These are phyloP conservation scores for Mycena albidolilacea DNA, from an alignment of 768 basidiomycete species.

Conservation along the genomic window DNA sequence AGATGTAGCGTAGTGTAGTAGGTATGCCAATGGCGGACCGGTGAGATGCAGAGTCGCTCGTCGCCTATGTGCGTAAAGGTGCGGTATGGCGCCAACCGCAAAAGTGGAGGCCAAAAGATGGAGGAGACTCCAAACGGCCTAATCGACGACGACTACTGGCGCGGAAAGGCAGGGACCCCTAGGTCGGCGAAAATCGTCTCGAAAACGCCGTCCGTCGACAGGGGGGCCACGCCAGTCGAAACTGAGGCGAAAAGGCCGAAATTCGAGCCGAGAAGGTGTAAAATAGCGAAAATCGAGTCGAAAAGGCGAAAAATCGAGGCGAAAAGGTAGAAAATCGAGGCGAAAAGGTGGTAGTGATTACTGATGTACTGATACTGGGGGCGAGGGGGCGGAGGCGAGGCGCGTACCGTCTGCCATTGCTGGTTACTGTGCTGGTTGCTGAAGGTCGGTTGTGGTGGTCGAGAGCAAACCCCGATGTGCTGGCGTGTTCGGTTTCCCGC, in stretches of 20 bases:
- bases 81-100: not conserved
- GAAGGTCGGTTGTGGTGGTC: constrained; percentile 5
- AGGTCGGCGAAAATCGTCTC: not conserved
- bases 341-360: constrained; percentile 27
- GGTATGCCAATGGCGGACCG: not conserved
- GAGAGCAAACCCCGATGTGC: not conserved
- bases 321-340: constrained; percentile 17
- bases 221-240: not conserved
- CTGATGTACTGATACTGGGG: constrained; percentile 23
- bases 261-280: not conserved
- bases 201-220: not conserved
- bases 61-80: too few relatives aligned
- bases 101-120: constrained; percentile 4
- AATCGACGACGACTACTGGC: not conserved
- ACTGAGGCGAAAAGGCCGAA: not conserved
- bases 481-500: not conserved
- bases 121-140: not conserved
- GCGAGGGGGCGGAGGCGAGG: not conserved
- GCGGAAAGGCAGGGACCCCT: not conserved
- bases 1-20: not conserved
- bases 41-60: not conserved
- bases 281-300: constrained; percentile 5
- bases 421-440: constrained; percentile 7
- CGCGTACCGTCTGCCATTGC: constrained; percentile 36
- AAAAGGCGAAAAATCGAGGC: constrained; percentile 10